Base-by-base conservation (phyloP, 768 basidiomycete genomes). In the Hypholoma fasciculare region DNA sequence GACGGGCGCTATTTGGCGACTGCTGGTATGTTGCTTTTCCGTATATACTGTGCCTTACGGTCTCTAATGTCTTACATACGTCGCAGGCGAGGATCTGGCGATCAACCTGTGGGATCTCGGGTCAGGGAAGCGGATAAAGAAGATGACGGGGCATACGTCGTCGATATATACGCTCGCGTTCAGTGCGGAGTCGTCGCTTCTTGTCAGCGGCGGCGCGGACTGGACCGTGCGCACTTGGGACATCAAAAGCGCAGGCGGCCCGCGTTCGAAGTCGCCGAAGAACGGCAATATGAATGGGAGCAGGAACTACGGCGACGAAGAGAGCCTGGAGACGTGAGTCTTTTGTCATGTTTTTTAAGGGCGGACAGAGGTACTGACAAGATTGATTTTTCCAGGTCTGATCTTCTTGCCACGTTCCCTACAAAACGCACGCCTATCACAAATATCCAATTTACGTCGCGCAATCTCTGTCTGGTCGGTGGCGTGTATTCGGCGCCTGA, bases 161-260 rank as follows among this genome's bases (percentile, higher is more conserved):
- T 89, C 95, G 1, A 86, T 98, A 59, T 90, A 96, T 68, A 91
- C 92, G 2, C 82, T 99, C 20, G 82, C 92, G 0, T 99, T 98
- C 72, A 94, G 92, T 58, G 90, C 88, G 23, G 97, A 98, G 71
- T 95, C 94, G 0, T 87, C 88, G 1, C 72, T 98, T 54, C 83
- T 99, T 37, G 89, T 98, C 12, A 96, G 93, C 58, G 96, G 96
- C 6, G 83, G 90, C 23, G 86, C 94, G 30, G 97, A 99, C 70
- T 96, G 93, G 84, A 98, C 97, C 0, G 95, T 98, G 16, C 82
- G 96, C n/a, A 95, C 94, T 57, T 99, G 97, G 97, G 97, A 99
- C 70, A 88, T 97, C 37, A 96, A 91, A 72, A 74, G 81, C 46
- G 72, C 89, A 9, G 94, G 92, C 11, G 91, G 91, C 0, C 68